Percentiles rank a stretch among this genome's conserved stretches.
Conservation (phyloP, 352 stramenopile genomes). For the Phytophthora lateralis region DNA sequence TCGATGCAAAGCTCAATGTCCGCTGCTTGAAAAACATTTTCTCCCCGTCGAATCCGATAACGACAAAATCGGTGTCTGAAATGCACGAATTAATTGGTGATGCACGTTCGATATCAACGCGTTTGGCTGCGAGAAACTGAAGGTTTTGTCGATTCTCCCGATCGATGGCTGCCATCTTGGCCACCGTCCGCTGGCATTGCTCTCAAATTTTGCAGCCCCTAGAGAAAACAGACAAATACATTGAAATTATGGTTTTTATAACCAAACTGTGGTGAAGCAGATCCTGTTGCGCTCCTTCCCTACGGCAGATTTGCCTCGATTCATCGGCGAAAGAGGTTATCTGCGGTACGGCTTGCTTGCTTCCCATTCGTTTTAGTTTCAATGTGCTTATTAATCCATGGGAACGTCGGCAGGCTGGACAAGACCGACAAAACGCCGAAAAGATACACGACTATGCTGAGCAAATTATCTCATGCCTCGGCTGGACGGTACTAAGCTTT, state of each 20-base stretch:
- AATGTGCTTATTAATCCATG: neutral
- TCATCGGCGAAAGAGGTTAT: neutral
- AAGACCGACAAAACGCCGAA: neutral
- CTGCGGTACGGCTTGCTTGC: neutral
- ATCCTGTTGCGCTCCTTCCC: neutral
- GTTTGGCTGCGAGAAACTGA: neutral
- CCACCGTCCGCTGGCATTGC: slow-evolving; percentile 17
- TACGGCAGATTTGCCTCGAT: neutral
- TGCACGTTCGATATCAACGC: neutral
- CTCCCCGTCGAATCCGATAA: slow-evolving; percentile 41
- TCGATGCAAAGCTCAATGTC: neutral
- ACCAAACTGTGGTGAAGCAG: neutral
- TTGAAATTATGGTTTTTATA: neutral
- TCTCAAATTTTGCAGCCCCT: slow-evolving; percentile 14
- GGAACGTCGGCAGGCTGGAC: neutral
- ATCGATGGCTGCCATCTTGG: slow-evolving; percentile 16
- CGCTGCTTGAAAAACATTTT: slow-evolving; percentile 44
- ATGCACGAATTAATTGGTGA: slow-evolving; percentile 10
- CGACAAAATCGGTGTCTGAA: slow-evolving; percentile 39
- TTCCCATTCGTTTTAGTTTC: neutral
- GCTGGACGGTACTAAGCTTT: neutral
- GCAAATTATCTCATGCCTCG: neutral
- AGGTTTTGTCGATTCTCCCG: slow-evolving; percentile 1
- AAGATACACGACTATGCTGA: neutral
- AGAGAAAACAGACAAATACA: neutral